phyloP scores from a whole-genome alignment of 2,329 filamentous ascomycete species.

The Raffaelea deltoideospora region DNA sequence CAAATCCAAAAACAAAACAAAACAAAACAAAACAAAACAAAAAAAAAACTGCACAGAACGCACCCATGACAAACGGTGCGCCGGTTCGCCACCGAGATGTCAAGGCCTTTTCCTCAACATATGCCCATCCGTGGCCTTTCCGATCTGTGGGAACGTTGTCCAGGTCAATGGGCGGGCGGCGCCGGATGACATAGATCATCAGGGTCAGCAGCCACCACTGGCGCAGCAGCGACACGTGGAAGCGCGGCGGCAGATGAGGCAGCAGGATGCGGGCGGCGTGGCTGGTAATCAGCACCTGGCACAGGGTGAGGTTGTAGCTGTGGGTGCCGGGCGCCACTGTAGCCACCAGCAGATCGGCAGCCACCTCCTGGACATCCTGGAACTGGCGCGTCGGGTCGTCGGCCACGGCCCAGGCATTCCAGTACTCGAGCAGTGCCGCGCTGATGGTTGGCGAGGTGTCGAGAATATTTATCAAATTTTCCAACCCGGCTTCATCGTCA shows the following conservation, averaged over 20 bases:
- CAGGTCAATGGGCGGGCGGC: constrained; percentile 57
- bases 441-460: constrained; percentile 41
- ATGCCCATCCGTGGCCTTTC: constrained; percentile 59
- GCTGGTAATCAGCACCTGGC: constrained; percentile 69
- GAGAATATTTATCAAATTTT: too few relatives aligned
- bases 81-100: constrained; percentile 54
- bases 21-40: too few relatives aligned
- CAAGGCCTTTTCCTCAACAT: constrained; percentile 57
- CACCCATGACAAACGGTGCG: constrained; percentile 74
- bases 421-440: constrained; percentile 64
- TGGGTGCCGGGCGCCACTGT: constrained; percentile 42
- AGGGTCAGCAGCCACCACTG: constrained; percentile 85
- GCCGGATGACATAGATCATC: constrained; percentile 59
- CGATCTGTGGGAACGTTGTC: constrained; percentile 47
- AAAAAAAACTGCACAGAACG: too few relatives aligned
- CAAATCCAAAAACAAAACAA: too few relatives aligned
- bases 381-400: constrained; percentile 57
- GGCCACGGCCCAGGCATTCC: constrained; percentile 59
- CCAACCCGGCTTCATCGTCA: too few relatives aligned
- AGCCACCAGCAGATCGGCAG: constrained; percentile 45
- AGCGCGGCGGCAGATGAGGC: constrained; percentile 56
- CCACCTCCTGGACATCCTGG: constrained; percentile 49
- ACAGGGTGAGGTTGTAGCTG: constrained; percentile 69
- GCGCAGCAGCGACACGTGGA: constrained; percentile 58
- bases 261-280: constrained; percentile 81